These are phyloP conservation scores for Cruciata laevipes DNA, from an alignment of 257 asterid species.

Conservation along the genomic window DNA sequence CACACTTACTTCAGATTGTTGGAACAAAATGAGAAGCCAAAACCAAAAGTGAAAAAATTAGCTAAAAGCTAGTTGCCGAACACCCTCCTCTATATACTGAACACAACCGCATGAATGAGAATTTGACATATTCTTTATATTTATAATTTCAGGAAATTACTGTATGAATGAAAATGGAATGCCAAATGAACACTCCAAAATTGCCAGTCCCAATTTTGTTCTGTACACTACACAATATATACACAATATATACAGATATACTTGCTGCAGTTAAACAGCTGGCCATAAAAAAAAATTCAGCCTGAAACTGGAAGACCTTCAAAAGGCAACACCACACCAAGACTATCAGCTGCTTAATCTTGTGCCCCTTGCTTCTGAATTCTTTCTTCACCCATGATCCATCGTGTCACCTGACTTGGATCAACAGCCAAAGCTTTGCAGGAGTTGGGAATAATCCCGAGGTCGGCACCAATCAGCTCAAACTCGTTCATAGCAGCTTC, in stretches of 20 bases:
- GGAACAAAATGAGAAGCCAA: too few relatives aligned
- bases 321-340: background rate
- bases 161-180: background rate
- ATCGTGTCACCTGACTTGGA: conserved; percentile 88
- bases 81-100: too few relatives aligned
- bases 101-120: too few relatives aligned
- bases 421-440: conserved; percentile 63
- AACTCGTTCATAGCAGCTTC: conserved; percentile 53
- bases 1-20: too few relatives aligned
- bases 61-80: too few relatives aligned
- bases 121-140: too few relatives aligned
- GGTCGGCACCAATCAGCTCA: conserved; percentile 53
- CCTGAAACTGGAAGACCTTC: background rate
- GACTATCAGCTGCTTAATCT: background rate
- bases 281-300: background rate
- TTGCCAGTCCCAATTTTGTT: background rate
- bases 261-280: conserved; percentile 3
- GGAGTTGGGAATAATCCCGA: conserved; percentile 79
- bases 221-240: background rate
- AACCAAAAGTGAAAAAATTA: too few relatives aligned
- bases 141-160: background rate
- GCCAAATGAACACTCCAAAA: background rate
- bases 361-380: conserved; percentile 26
- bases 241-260: background rate
- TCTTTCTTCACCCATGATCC: conserved; percentile 84